Evolutionary conservation across 176 grass and related monocot genomes (phyloP), one percentile per base, ranked within the genome.

Genomic region (Guadua angustifolia): DNA sequence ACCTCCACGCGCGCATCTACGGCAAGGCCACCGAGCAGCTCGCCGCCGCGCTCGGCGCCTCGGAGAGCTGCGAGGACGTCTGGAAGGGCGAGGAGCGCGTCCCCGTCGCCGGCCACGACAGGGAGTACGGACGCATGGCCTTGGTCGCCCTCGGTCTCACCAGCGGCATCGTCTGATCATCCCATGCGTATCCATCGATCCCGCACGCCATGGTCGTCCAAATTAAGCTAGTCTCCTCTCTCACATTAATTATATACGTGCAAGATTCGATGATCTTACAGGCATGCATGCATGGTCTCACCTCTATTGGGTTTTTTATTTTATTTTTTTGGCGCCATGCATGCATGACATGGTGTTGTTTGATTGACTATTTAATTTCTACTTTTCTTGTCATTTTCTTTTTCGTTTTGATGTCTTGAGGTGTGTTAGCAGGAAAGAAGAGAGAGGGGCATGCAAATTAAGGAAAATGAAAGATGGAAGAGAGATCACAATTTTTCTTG

Each of bases 41-140:
- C 18, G 75, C 35, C 43, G 70, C 84, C 1, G 80, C 89, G 44
- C 62, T 87, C 0, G 81, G 70, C 69, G 85, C 89, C 10, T 47
- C 89, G 7, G 85, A 91, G 89, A 79, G 80, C 70, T 91, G 89
- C 85, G 85, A 91, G 89, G 81, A 85, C 46, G 89, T 75, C 17
- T 81, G 85, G 85, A 81, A 84, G 71, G 89, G 89, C 43, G 70
- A 79, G 64, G 76, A 84, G 0, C 40, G 17, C 7, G 78, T n/a
- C 61, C 65, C 85, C 45, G 71, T 71, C 70, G 45, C 77, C 38
- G 17, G 3, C 0, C 81, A 88, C 36, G 85, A 91, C 47, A 71
- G 81, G 89, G 89, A 91, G 81, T 91, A 88, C 53, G 89, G 77
- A 0, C 81, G 81, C 33, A 44, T 91, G 75, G 81, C 89, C 3